Evolutionary conservation across 768 basidiomycete genomes (phyloP).

Genomic region (Tylopilus balloui): DNA sequence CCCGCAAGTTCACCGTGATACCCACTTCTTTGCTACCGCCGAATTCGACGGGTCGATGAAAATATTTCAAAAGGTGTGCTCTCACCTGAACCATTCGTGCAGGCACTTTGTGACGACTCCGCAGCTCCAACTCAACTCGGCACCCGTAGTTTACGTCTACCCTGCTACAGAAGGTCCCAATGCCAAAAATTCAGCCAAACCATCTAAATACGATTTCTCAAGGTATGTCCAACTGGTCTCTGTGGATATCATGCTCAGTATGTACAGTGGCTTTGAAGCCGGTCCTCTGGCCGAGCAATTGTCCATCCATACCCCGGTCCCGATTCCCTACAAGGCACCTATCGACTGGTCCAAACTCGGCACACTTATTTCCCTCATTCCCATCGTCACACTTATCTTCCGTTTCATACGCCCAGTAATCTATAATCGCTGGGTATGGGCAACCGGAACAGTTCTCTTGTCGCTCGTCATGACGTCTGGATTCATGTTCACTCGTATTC

Average conservation of each 20-base stretch:
- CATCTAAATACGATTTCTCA: conserved; percentile 74
- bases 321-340: conserved; percentile 79
- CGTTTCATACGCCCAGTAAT: conserved; percentile 64
- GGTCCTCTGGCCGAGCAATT: conserved; percentile 72
- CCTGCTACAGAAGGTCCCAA: conserved; percentile 67
- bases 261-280: conserved; percentile 74
- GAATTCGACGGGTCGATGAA: conserved; percentile 78
- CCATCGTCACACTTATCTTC: conserved; percentile 47
- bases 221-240: conserved; percentile 43
- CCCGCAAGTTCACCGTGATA: conserved; percentile 56
- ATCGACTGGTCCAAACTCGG: conserved; percentile 63
- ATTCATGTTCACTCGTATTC: conserved; percentile 95
- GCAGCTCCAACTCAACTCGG: conserved; percentile 78
- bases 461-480: conserved; percentile 87
- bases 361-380: conserved; percentile 41
- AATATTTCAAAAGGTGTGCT: conserved; percentile 74
- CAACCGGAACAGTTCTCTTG: conserved; percentile 52
- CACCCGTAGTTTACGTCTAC: conserved; percentile 79
- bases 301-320: conserved; percentile 67
- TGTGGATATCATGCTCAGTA: neutral
- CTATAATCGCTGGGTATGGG: conserved; percentile 76
- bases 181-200: conserved; percentile 47
- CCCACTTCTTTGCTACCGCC: conserved; percentile 88
- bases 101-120: conserved; percentile 10
- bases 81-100: neutral